Percentiles rank a stretch among this genome's conserved stretches.
Evolutionary conservation across 139 green algal species (phyloP).

Genomic region (Klebsormidium nitens): DNA sequence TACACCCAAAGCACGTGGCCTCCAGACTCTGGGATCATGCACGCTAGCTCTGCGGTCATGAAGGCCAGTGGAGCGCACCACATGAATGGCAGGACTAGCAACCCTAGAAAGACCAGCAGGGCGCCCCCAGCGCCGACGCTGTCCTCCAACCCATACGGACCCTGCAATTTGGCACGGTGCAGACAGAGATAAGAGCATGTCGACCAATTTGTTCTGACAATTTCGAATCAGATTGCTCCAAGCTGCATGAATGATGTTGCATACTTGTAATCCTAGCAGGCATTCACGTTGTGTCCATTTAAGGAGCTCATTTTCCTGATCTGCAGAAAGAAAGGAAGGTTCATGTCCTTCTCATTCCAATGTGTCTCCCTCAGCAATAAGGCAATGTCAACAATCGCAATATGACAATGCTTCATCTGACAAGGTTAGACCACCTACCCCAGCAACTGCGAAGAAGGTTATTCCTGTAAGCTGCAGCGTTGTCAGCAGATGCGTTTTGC

Average conservation of each 20-base stretch:
- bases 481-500: constrained; percentile 5
- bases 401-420: neutral
- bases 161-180: constrained; percentile 13
- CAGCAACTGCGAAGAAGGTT: constrained; percentile 34
- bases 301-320: no score
- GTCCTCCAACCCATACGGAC: constrained; percentile 48
- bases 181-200: neutral
- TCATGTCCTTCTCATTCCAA: no score
- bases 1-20: constrained; percentile 46
- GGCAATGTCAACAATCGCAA: neutral
- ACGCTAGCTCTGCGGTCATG: constrained; percentile 46
- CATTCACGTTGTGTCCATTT: no score
- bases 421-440: constrained; percentile 10
- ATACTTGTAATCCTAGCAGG: no score
- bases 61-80: constrained; percentile 46
- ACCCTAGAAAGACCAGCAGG: neutral
- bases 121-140: constrained; percentile 30
- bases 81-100: constrained; percentile 33
- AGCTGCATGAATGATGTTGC: no score
- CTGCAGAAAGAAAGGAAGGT: no score
- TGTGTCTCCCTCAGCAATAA: neutral
- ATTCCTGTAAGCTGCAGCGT: constrained; percentile 23
- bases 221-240: no score
- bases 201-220: no score
- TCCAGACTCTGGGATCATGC: constrained; percentile 47